A percentile compares a stretch with the other conserved stretches of the same genome.
Conservation (phyloP, 1,284 basidiomycete species). For the Thecaphora thlaspeos region DNA sequence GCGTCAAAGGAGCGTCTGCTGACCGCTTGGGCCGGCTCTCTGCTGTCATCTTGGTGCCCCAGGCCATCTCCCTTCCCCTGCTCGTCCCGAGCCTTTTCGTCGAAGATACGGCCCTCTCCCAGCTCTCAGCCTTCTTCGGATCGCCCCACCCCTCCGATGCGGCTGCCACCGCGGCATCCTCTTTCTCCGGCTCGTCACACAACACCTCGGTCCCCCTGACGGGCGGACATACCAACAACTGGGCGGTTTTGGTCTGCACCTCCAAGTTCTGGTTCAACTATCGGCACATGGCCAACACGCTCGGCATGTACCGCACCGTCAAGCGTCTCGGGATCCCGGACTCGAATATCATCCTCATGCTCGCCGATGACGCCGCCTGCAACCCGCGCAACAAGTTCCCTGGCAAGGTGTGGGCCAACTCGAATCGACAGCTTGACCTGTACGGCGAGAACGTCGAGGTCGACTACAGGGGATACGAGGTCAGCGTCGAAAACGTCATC, state of each 20-base stretch:
- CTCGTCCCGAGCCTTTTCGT: too few species aligned
- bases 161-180: neutral
- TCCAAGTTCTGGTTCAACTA: slow-evolving; percentile 99
- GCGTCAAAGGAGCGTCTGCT: too few species aligned
- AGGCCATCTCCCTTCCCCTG: too few species aligned
- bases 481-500: slow-evolving; percentile 93
- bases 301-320: slow-evolving; percentile 98
- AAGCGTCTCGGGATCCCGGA: slow-evolving; percentile 97
- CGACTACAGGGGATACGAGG: slow-evolving; percentile 95
- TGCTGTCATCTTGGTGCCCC: too few species aligned
- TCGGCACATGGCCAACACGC: slow-evolving; percentile 95
- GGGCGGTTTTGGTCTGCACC: slow-evolving; percentile 93
- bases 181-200: neutral
- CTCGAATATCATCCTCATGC: slow-evolving; percentile 97
- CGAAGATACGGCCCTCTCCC: too few species aligned
- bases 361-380: slow-evolving; percentile 94
- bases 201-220: neutral
- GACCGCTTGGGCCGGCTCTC: too few species aligned
- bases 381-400: slow-evolving; percentile 89
- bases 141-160: neutral
- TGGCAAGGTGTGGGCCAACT: slow-evolving; percentile 83
- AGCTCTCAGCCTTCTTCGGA: too few species aligned
- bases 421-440: slow-evolving; percentile 75
- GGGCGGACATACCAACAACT: slow-evolving; percentile 73
- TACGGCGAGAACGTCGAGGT: slow-evolving; percentile 97